Evolutionary conservation across 2,329 filamentous ascomycete genomes (phyloP).

Genomic region (Fusarium secorum): DNA sequence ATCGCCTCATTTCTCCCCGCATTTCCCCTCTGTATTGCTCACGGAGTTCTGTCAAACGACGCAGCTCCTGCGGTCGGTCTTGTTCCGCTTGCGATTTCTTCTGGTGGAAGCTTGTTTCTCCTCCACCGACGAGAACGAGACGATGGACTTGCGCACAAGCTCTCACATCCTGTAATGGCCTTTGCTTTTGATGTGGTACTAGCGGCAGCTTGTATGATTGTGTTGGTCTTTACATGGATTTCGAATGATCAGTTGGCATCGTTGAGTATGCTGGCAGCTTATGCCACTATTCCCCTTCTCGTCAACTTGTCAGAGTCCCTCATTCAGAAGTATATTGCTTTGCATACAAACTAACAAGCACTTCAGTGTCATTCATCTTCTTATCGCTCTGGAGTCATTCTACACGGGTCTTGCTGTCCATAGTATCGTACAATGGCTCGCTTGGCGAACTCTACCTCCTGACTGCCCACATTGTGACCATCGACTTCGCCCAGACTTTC

Average conservation of each 20-base stretch:
- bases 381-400: slow-evolving; percentile 49
- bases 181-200: slow-evolving; percentile 50
- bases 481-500: slow-evolving; percentile 49
- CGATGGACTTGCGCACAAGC: neutral
- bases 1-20: slow-evolving; percentile 50
- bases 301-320: slow-evolving; percentile 49
- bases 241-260: slow-evolving; percentile 39
- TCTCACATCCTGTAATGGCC: slow-evolving; percentile 46
- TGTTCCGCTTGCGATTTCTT: slow-evolving; percentile 50
- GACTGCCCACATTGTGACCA: slow-evolving; percentile 53
- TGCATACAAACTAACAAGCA: neutral
- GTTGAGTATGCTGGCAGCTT: slow-evolving; percentile 53
- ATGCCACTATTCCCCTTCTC: slow-evolving; percentile 53
- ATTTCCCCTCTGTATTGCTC: slow-evolving; percentile 50
- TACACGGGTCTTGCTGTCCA: slow-evolving; percentile 52
- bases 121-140: slow-evolving; percentile 25
- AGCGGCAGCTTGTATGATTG: slow-evolving; percentile 48
- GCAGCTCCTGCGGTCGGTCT: slow-evolving; percentile 51
- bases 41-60: slow-evolving; percentile 47
- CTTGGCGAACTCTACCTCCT: slow-evolving; percentile 50
- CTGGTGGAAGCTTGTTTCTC: slow-evolving; percentile 38
- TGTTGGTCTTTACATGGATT: slow-evolving; percentile 54
- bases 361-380: slow-evolving; percentile 49
- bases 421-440: slow-evolving; percentile 49
- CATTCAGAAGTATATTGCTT: too few relatives aligned